A percentile compares a stretch with the other conserved stretches of the same genome.
Evolutionary conservation across 805 yeast genomes (phyloP).

Genomic region (Nakazawaea pomicola): DNA sequence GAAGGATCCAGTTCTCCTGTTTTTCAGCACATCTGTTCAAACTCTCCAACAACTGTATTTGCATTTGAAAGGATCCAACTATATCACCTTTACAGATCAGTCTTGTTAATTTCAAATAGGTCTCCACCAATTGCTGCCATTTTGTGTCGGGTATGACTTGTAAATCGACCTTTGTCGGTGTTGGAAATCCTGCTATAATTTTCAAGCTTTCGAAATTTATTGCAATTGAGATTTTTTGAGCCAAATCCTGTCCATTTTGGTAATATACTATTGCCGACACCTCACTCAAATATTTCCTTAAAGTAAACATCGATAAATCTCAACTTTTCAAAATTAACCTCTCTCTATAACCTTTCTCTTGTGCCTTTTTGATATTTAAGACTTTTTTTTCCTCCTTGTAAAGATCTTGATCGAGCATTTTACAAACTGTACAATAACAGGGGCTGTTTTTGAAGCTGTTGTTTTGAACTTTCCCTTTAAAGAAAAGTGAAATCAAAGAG

Average conservation of each 20-base stretch:
- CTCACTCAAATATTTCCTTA: slow-evolving; percentile 6
- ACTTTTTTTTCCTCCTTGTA: too few relatives aligned
- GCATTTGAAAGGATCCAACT: slow-evolving; percentile 27
- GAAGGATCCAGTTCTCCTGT: slow-evolving; percentile 49
- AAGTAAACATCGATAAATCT: slow-evolving; percentile 2
- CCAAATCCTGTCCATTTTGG: slow-evolving; percentile 6
- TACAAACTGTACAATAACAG: neutral
- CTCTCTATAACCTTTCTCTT: too few relatives aligned
- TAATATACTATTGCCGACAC: slow-evolving; percentile 2
- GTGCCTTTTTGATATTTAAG: neutral
- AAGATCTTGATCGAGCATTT: too few relatives aligned
- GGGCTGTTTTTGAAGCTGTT: neutral
- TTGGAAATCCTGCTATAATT: slow-evolving; percentile 4
- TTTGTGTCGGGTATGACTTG: slow-evolving; percentile 6
- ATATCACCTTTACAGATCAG: slow-evolving; percentile 29
- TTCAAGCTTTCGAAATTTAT: neutral
- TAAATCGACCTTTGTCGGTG: slow-evolving; percentile 3
- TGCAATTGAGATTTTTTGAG: slow-evolving; percentile 10
- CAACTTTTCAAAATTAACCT: too few relatives aligned
- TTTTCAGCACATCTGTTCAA: slow-evolving; percentile 50
- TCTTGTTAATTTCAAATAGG: slow-evolving; percentile 31
- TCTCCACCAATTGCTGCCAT: slow-evolving; percentile 15
- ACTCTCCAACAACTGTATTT: slow-evolving; percentile 33
- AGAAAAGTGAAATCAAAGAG: neutral
- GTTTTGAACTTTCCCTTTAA: slow-evolving; percentile 5